Percentiles rank a stretch among this genome's conserved stretches.
phyloP scores from a whole-genome alignment of 1,284 basidiomycete genomes.

The Melampsora abietis-canadensis region DNA sequence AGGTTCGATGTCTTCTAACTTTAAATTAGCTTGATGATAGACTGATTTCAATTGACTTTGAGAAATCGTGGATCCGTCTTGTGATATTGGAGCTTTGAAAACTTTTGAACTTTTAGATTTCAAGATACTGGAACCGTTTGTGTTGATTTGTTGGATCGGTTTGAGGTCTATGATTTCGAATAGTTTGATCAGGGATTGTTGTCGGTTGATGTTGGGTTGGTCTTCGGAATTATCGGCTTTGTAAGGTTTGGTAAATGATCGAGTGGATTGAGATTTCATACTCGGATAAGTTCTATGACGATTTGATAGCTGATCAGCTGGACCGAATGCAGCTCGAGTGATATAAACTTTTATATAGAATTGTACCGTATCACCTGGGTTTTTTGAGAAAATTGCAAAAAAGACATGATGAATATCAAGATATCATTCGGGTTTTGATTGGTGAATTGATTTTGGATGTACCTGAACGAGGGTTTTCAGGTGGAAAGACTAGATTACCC shows the following conservation, averaged over 20 bases:
- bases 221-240: not conserved
- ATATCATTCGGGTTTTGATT: too few relatives aligned
- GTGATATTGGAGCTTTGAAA: too few relatives aligned
- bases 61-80: too few relatives aligned
- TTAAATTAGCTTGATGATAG: too few relatives aligned
- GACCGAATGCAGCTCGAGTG: conserved; percentile 23
- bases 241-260: not conserved
- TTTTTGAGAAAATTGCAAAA: not conserved
- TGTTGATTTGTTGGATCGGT: conserved; percentile 12
- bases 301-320: conserved; percentile 20
- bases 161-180: conserved; percentile 48
- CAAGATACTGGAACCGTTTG: too few relatives aligned
- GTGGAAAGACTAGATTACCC: conserved; percentile 28
- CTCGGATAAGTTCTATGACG: not conserved
- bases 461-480: conserved; percentile 18
- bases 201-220: conserved; percentile 51
- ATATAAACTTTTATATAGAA: conserved; percentile 41
- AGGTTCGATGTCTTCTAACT: not conserved
- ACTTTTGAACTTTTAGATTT: too few relatives aligned
- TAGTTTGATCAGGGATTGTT: conserved; percentile 47
- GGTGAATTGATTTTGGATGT: not conserved
- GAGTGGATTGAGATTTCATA: not conserved
- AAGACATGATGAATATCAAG: not conserved
- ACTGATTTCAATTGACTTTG: too few relatives aligned
- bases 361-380: conserved; percentile 38